phyloP scores from a whole-genome alignment of 805 yeast genomes.

The Candida saitoana region DNA sequence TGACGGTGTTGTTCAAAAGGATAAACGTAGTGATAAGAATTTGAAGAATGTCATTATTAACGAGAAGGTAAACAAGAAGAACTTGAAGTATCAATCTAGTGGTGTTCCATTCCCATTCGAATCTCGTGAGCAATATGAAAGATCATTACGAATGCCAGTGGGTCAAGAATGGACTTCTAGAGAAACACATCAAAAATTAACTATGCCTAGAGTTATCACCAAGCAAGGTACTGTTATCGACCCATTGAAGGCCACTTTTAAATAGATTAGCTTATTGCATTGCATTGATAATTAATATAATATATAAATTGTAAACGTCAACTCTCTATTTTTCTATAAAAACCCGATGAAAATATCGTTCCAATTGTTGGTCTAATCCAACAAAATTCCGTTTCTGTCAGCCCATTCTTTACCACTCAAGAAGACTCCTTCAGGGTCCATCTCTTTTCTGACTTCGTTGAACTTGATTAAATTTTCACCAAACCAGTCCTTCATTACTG shows the following conservation, averaged over 20 bases:
- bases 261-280: constrained; percentile 24
- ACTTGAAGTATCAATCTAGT: constrained; percentile 76
- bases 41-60: constrained; percentile 82
- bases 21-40: constrained; percentile 74
- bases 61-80: constrained; percentile 81
- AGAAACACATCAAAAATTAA: constrained; percentile 78
- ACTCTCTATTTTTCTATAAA: not conserved
- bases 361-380: too few relatives aligned
- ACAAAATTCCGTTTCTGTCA: constrained; percentile 67
- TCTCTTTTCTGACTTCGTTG: constrained; percentile 58
- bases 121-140: constrained; percentile 89
- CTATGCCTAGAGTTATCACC: constrained; percentile 83
- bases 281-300: not conserved
- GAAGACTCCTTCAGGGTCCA: constrained; percentile 82
- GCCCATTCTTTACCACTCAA: constrained; percentile 79
- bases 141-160: constrained; percentile 90
- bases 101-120: constrained; percentile 96
- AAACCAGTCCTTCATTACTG: constrained; percentile 70
- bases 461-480: constrained; percentile 63
- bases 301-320: too few relatives aligned
- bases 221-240: constrained; percentile 88
- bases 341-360: constrained; percentile 3
- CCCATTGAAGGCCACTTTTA: constrained; percentile 85
- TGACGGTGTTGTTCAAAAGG: constrained; percentile 68
- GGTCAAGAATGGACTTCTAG: constrained; percentile 96